Percentiles rank a stretch among this genome's conserved stretches.
Conservation (phyloP, 495 filamentous ascomycete species). For the Daldinia vernicosa region DNA sequence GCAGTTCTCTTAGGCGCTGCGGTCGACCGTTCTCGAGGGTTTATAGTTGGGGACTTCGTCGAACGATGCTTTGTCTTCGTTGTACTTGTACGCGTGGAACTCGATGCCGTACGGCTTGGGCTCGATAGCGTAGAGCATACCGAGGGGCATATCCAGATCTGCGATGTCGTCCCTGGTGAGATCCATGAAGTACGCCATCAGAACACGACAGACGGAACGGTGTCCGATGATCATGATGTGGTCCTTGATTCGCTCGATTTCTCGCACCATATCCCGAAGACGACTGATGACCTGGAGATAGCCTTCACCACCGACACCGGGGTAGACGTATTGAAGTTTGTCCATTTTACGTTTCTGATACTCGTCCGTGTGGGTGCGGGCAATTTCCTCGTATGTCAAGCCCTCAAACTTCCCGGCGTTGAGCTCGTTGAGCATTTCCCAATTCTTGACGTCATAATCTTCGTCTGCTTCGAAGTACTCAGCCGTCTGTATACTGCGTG, state of each 20-base stretch:
- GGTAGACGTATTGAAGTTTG: constrained; percentile 94
- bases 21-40: constrained; percentile 65
- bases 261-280: constrained; percentile 92
- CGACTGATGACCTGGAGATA: constrained; percentile 98
- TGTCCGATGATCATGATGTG: constrained; percentile 92
- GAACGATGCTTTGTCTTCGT: constrained; percentile 78
- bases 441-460: constrained; percentile 96
- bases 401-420: constrained; percentile 93
- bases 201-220: constrained; percentile 86
- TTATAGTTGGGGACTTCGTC: constrained; percentile 81
- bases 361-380: constrained; percentile 74
- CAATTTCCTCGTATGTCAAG: constrained; percentile 92
- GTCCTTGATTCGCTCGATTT: constrained; percentile 95
- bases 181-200: constrained; percentile 96
- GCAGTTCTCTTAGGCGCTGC: constrained; percentile 35
- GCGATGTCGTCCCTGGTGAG: constrained; percentile 89
- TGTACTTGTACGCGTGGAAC: constrained; percentile 92
- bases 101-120: constrained; percentile 98
- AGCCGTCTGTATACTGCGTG: constrained; percentile 83
- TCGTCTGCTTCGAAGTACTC: constrained; percentile 89
- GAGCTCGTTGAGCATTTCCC: constrained; percentile 98
- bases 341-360: constrained; percentile 76
- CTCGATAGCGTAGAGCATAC: constrained; percentile 91
- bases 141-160: constrained; percentile 89
- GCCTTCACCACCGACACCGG: constrained; percentile 92